Percentiles rank a stretch among this genome's conserved stretches.
phyloP scores from a whole-genome alignment of 208 protist genomes.

The Leishmania martiniquensis region DNA sequence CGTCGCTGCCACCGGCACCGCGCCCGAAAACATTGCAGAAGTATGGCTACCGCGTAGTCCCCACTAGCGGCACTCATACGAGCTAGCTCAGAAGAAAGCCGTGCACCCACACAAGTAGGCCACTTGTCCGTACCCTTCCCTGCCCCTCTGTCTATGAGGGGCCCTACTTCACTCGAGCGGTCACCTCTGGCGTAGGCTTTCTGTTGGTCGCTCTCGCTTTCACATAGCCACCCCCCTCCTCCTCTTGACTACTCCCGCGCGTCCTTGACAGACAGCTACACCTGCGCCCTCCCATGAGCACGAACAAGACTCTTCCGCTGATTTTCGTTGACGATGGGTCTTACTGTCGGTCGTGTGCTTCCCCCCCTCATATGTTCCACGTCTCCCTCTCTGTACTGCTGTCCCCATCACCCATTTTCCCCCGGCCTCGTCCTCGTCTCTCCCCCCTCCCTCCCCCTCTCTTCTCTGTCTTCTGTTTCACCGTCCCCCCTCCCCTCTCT shows the following conservation, averaged over 20 bases:
- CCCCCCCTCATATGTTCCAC: too few relatives aligned
- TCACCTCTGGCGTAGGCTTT: not conserved
- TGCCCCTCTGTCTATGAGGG: not conserved
- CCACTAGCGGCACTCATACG: not conserved
- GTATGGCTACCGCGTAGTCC: slow-evolving; percentile 3
- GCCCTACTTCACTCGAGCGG: not conserved
- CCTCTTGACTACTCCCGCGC: not conserved
- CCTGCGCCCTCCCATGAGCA: not conserved
- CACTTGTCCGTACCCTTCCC: not conserved
- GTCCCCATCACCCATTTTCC: too few relatives aligned
- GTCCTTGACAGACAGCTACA: not conserved
- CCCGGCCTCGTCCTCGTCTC: too few relatives aligned
- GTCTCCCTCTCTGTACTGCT: too few relatives aligned
- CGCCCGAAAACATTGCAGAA: slow-evolving; percentile 14
- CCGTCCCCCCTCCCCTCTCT: not conserved
- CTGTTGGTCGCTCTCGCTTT: not conserved
- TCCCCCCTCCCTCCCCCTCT: not conserved
- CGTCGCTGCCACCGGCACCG: slow-evolving; percentile 23
- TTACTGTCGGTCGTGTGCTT: too few relatives aligned
- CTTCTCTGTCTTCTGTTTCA: not conserved
- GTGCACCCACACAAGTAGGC: not conserved
- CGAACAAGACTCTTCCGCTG: not conserved
- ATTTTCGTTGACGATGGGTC: too few relatives aligned
- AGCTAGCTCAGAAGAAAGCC: not conserved
- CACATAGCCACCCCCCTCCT: too few relatives aligned